A percentile compares a stretch with the other conserved stretches of the same genome.
Conservation (phyloP, 2,329 filamentous ascomycete species). For the Claviceps sp. region DNA sequence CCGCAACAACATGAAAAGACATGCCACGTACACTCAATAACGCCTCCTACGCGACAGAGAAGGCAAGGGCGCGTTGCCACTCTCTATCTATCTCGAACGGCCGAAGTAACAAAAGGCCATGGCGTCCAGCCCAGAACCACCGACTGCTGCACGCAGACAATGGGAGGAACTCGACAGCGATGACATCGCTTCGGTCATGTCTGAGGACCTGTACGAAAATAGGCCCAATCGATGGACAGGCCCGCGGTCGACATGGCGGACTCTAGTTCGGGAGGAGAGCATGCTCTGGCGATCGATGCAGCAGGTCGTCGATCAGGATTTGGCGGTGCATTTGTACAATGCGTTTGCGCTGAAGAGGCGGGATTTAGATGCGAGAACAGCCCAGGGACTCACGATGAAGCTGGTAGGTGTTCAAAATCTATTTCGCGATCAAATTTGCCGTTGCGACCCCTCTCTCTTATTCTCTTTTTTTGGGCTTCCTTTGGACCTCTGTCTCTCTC, state of each 20-base stretch:
- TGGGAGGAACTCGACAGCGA: conserved; percentile 33
- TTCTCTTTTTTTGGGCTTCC: neutral
- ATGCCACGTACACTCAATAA: too few species aligned
- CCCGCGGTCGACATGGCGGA: conserved; percentile 50
- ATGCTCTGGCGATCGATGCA: conserved; percentile 50
- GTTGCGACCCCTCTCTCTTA: neutral
- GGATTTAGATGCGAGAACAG: conserved; percentile 14
- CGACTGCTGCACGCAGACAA: conserved; percentile 3
- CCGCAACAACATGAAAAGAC: too few species aligned
- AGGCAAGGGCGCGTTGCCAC: neutral
- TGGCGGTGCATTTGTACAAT: conserved; percentile 70
- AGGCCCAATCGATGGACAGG: conserved; percentile 67
- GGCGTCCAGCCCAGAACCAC: neutral
- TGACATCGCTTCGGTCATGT: conserved; percentile 32
- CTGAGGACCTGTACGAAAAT: conserved; percentile 30
- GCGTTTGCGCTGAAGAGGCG: conserved; percentile 50
- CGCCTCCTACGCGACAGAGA: too few species aligned
- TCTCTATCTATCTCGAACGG: too few species aligned
- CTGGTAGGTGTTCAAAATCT: conserved; percentile 9
- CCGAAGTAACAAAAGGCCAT: neutral
- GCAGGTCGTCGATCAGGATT: conserved; percentile 48
- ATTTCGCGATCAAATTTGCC: too few species aligned
- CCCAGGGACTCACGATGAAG: conserved; percentile 15
- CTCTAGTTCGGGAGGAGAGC: conserved; percentile 48
- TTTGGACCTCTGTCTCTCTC: too few species aligned